Evolutionary conservation across 148 eudicot species (phyloP).

Genomic region (Pharnaceum exiguum): DNA sequence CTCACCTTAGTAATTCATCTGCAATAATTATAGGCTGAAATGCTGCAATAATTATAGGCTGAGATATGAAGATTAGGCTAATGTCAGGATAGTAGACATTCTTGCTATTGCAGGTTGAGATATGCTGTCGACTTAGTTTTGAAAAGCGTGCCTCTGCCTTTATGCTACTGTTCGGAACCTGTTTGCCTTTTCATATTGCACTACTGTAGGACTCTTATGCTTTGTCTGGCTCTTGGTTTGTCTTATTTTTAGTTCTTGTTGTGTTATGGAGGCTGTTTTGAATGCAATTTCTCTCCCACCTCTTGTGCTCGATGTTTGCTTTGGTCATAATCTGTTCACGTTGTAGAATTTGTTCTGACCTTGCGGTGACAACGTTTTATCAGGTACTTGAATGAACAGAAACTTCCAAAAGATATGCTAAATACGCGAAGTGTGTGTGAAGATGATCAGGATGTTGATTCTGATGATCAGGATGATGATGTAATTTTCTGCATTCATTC

Average conservation of each 20-base stretch:
- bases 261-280: not conserved
- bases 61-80: too few relatives aligned
- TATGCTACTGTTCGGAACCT: too few relatives aligned
- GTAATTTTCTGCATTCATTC: too few relatives aligned
- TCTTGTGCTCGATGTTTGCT: not conserved
- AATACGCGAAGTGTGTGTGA: constrained; percentile 46
- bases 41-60: too few relatives aligned
- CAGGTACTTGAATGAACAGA: constrained; percentile 86
- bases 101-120: too few relatives aligned
- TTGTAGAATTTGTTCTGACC: not conserved
- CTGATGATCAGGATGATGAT: constrained; percentile 27
- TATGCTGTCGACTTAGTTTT: too few relatives aligned
- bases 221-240: not conserved
- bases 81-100: too few relatives aligned
- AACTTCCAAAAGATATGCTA: constrained; percentile 78
- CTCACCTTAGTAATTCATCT: too few relatives aligned
- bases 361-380: constrained; percentile 12
- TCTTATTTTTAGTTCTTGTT: not conserved
- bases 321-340: not conserved
- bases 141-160: not conserved
- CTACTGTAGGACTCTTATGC: too few relatives aligned
- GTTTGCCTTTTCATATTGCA: too few relatives aligned
- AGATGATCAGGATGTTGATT: constrained; percentile 36
- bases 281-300: not conserved
- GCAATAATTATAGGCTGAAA: too few relatives aligned